Evolutionary conservation across 1,284 basidiomycete species (phyloP), one percentile per base, ranked within the genome.

Genomic region (Cerrena zonata): DNA sequence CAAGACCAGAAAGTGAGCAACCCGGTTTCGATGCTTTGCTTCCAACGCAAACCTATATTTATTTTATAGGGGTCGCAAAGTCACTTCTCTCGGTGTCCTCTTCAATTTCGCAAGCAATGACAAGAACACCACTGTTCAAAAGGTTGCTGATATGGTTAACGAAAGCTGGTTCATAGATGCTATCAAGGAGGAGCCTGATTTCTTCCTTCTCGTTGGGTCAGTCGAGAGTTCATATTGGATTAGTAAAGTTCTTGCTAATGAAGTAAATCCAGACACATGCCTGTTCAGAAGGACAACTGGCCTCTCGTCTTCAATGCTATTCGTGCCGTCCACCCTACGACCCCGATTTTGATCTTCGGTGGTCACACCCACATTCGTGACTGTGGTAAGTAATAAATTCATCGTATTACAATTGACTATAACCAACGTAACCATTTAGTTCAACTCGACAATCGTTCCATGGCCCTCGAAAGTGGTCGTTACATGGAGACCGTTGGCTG

Each of bases 401-500:
- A 34, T 45, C 2, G 10, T 26, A 19, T 19, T 24, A 11, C 23
- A 19, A n/a, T 24, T 12, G 18, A n/a, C 30, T 13, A 39, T 25
- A 24, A 24, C 2, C 7, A 19, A 15, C 13, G 37, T 23, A 22
- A 27, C 19, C 40, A 41, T 18, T 23, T 49, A 74, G 78, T 77
- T 22, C 79, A 82, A 64, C 67, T 77, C 24, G 84, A 86, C 60
- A 76, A 77, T 4, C 77, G 82, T 18, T 78, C 81, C 0, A 85
- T 89, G 74, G 74, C 80, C 1, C 68, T 93, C 34, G 87, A 90
- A 58, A 89, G 87, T 49, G 91, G 91, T 42, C 75, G 88, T 22
- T 94, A 91, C 65, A 86, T 93, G 82, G 91, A 94, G 69, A 92
- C 91, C 4, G 74, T 93, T 51, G 89, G 88, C 12, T 82, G 78